Conservation (phyloP, 345 rosid genomes). For the Gossypium raimondii region DNA sequence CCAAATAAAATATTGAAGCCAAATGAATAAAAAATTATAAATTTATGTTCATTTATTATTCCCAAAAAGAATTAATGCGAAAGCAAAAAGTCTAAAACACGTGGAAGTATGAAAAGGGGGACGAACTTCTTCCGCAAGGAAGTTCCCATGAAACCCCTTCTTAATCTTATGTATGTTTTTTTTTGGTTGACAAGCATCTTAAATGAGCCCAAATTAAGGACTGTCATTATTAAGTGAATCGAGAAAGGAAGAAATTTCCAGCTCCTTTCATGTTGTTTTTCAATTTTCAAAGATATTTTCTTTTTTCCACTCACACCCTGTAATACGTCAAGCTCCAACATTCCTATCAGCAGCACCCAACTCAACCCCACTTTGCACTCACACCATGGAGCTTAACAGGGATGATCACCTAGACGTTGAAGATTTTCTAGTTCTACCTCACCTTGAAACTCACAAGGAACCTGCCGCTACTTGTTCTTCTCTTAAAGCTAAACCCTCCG, state of each 20-base stretch:
- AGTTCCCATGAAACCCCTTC: neutral
- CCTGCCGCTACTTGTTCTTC: neutral
- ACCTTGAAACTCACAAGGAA: neutral
- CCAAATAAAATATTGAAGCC: too few relatives aligned
- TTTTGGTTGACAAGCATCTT: neutral
- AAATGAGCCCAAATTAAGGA: neutral
- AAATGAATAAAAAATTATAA: too few relatives aligned
- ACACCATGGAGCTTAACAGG: neutral
- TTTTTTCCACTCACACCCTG: neutral
- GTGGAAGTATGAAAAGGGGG: neutral
- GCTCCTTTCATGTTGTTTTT: neutral
- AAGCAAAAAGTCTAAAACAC: neutral
- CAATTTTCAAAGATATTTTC: too few relatives aligned
- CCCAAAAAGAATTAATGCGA: too few relatives aligned
- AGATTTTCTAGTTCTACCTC: neutral
- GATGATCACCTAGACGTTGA: slow-evolving; percentile 1
- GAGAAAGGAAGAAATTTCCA: neutral
- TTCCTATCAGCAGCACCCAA: neutral
- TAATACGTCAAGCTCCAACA: neutral
- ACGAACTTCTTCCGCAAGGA: neutral
- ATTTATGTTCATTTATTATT: too few relatives aligned
- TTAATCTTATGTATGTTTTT: neutral
- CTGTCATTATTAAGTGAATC: neutral
- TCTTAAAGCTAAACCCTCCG: neutral
- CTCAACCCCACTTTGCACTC: neutral